Base-by-base conservation (phyloP, 495 filamentous ascomycete genomes). In the Talaromyces stipitatus region DNA sequence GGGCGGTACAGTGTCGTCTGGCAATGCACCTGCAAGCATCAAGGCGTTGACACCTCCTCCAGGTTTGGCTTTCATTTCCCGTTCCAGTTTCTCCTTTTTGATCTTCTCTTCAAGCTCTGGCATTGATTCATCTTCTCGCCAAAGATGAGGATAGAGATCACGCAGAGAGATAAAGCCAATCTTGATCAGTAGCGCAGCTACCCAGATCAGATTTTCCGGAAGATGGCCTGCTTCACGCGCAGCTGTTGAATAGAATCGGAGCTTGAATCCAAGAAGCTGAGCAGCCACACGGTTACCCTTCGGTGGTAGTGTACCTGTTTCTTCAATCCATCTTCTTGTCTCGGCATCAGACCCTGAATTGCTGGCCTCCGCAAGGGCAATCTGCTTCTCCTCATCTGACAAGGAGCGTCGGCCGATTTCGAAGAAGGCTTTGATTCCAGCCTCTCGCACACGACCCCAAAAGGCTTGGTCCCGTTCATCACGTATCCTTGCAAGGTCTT, bases 151-250 rank as follows among this genome's bases (percentile, higher is more conserved):
- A 68, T 96, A 97, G 20, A 99, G 75, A 63, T 97, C 94, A 36
- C 83, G 82, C 2, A 99, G 76, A n/a, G 92, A 96, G 58, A 99
- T 91, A 68, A 99, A 97, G 22, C 95, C 95, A 50, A 95, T 87
- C 69, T 97, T 97, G 71, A 99, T 96, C 36, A 99, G 81, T 24
- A 97, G 75, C 0, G 95, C 90, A 1, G 90, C 84, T 6, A 97
- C 83, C 58, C 91, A 92, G 47, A 97, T 88, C 11, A 99, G 79
- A 63, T 97, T 97, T 45, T 91, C 85, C 0, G 95, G 92, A 4
- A 97, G 74, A 10, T 79, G 72, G 61, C 95, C 91, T 5, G 80
- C 78, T 12, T 80, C 72, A 30, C 90, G 82, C 29, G 88, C 89
- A 7, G 82, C 75, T 16, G 84, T 82, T 6, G 87, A 88, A 65